Conservation (phyloP, 805 yeast genomes). For the Monosporozyma yasuniensis region DNA sequence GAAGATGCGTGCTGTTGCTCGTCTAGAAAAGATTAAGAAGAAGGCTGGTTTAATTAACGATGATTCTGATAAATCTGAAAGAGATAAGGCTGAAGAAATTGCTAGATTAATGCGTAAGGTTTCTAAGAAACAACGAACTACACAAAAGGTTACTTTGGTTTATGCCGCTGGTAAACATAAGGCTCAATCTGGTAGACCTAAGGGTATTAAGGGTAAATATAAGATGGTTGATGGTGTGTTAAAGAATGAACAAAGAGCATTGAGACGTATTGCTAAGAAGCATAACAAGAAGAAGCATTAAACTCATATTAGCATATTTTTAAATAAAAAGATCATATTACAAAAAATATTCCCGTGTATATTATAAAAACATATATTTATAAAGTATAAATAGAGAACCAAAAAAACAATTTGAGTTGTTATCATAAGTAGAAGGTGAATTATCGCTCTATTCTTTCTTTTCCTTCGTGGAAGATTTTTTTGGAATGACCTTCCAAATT, state of each 20-base stretch:
- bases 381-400: background rate
- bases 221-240: slow-evolving; percentile 98
- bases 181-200: slow-evolving; percentile 90
- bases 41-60: slow-evolving; percentile 88
- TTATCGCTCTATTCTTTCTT: background rate
- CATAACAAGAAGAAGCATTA: slow-evolving; percentile 46
- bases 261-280: slow-evolving; percentile 83
- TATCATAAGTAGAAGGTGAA: background rate
- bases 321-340: slow-evolving; percentile 1
- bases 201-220: slow-evolving; percentile 93
- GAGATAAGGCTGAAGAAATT: slow-evolving; percentile 91
- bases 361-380: background rate
- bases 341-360: background rate
- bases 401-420: too few relatives aligned
- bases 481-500: background rate
- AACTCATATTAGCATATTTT: background rate
- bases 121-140: slow-evolving; percentile 57
- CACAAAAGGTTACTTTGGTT: slow-evolving; percentile 81
- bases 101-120: slow-evolving; percentile 74
- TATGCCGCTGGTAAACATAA: slow-evolving; percentile 79
- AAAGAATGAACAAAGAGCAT: slow-evolving; percentile 95
- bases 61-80: slow-evolving; percentile 77
- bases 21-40: slow-evolving; percentile 83
- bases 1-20: slow-evolving; percentile 81
- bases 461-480: background rate